These are phyloP conservation scores for Aspergillus cejpii DNA, from an alignment of 2,329 filamentous ascomycete genomes.

Conservation along the genomic window DNA sequence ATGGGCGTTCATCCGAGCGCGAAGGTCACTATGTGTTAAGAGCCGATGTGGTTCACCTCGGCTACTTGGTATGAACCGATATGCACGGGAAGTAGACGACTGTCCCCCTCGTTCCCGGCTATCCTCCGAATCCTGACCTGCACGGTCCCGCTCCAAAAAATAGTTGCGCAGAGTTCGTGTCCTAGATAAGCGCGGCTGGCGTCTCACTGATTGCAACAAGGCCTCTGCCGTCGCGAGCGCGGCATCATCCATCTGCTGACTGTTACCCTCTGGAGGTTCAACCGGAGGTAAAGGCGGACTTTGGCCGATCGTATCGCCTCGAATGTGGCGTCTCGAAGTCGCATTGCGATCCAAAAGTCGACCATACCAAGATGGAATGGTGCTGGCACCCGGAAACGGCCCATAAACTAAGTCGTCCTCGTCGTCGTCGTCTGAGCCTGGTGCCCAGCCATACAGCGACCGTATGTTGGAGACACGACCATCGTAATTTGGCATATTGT, in stretches of 20 bases:
- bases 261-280: slow-evolving; percentile 21
- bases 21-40: slow-evolving; percentile 31
- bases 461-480: slow-evolving; percentile 49
- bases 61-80: slow-evolving; percentile 29
- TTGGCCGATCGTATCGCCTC: slow-evolving; percentile 19
- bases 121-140: slow-evolving; percentile 22
- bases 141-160: slow-evolving; percentile 31
- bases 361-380: slow-evolving; percentile 25
- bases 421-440: slow-evolving; percentile 38
- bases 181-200: slow-evolving; percentile 35
- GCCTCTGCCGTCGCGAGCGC: slow-evolving; percentile 33
- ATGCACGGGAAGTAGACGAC: slow-evolving; percentile 22
- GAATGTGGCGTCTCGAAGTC: slow-evolving; percentile 20
- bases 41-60: slow-evolving; percentile 25
- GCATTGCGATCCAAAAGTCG: slow-evolving; percentile 22
- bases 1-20: slow-evolving; percentile 32
- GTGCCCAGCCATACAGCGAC: slow-evolving; percentile 56
- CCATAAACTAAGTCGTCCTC: slow-evolving; percentile 27
- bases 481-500: slow-evolving; percentile 48
- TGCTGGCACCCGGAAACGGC: slow-evolving; percentile 24
- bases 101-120: slow-evolving; percentile 13
- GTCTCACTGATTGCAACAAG: slow-evolving; percentile 37
- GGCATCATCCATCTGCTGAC: slow-evolving; percentile 19
- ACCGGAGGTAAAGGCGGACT: slow-evolving; percentile 15
- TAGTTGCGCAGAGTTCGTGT: slow-evolving; percentile 38